Base-by-base conservation (phyloP, 2,329 filamentous ascomycete species). In the Pestalotiopsis sp. region DNA sequence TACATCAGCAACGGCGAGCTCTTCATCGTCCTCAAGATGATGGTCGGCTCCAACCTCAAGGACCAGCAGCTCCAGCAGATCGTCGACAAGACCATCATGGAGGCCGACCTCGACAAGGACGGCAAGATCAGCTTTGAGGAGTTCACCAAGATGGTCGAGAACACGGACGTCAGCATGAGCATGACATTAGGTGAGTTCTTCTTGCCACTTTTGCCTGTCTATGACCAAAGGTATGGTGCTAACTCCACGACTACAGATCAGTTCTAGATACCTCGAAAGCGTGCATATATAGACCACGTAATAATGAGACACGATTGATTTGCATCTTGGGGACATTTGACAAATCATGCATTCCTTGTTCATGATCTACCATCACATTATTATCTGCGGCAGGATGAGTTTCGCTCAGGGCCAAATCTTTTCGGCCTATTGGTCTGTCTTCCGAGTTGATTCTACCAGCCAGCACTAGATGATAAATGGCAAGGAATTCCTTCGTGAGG, bases 21-120 rank as follows among this genome's bases (percentile, higher is more conserved):
- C 65, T 99, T 98, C 82, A 98, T 99, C 77, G 96, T 99, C 78
- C 88, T 99, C 77, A 99, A 99, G 92, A 99, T 99, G 96, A 99
- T 99, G 96, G 96, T 99, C 65, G 96, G 96, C 70, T 98, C 93
- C 85, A 99, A 99, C 82, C 85, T 99, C 78, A 99, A 99, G 87
- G 96, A 99, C 81, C 94, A 98, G 83, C 96, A 99, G 84, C 84
- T 99, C 80, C 96, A 99, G 85, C 96, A 95, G 89, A 99, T 99
- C 80, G 96, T 99, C 75, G 96, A 99, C 86, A 99, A 99, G 90
- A 99, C 96, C 70, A 98, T 99, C 80, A 98, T 98, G 96, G 96
- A 99, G 85, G 96, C 96, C 63, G 96, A 99, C 82, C 87, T 95
- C 75, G 96, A 99, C 82, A 91, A 91, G 70, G 96, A 99, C 81